Conservation (phyloP, 139 green algal species). For the Coccomyxa sp. region DNA sequence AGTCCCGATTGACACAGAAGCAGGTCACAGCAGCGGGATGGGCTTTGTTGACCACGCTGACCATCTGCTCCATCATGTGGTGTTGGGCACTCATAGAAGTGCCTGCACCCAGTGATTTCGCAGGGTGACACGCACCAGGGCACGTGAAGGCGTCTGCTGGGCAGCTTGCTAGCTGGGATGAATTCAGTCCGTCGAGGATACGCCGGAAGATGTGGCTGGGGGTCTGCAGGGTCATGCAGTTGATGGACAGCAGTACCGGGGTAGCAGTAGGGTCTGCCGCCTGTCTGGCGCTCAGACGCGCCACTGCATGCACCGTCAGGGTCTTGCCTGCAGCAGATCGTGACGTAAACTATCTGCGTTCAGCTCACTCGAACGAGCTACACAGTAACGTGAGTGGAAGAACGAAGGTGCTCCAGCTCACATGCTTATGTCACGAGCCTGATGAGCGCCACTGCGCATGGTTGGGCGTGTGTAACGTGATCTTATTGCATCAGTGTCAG, state of each 20-base stretch:
- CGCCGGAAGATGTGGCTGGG: slow-evolving; percentile 17
- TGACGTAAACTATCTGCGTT: too few relatives aligned
- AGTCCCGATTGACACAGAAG: too few relatives aligned
- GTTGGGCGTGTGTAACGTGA: slow-evolving; percentile 32
- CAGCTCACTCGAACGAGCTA: too few relatives aligned
- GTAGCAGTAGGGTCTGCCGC: not conserved
- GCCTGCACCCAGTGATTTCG: too few relatives aligned
- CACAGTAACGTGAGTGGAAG: too few relatives aligned
- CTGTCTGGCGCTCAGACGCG: slow-evolving; percentile 13
- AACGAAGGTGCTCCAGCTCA: not conserved
- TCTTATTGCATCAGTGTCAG: not conserved
- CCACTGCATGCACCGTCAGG: slow-evolving; percentile 38
- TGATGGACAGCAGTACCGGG: slow-evolving; percentile 47
- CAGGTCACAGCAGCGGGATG: too few relatives aligned
- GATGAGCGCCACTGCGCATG: slow-evolving; percentile 20
- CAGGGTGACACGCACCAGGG: not conserved
- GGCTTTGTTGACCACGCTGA: too few relatives aligned
- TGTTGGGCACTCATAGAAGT: too few relatives aligned
- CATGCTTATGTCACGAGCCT: not conserved
- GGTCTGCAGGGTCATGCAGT: slow-evolving; percentile 49
- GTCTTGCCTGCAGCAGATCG: slow-evolving; percentile 38
- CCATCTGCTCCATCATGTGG: too few relatives aligned
- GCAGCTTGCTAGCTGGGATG: not conserved
- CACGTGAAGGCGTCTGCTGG: not conserved
- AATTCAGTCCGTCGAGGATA: slow-evolving; percentile 10